A percentile compares a stretch with the other conserved stretches of the same genome.
These are phyloP conservation scores for Collybiopsis luxurians DNA, from an alignment of 768 basidiomycete genomes.

Conservation along the genomic window DNA sequence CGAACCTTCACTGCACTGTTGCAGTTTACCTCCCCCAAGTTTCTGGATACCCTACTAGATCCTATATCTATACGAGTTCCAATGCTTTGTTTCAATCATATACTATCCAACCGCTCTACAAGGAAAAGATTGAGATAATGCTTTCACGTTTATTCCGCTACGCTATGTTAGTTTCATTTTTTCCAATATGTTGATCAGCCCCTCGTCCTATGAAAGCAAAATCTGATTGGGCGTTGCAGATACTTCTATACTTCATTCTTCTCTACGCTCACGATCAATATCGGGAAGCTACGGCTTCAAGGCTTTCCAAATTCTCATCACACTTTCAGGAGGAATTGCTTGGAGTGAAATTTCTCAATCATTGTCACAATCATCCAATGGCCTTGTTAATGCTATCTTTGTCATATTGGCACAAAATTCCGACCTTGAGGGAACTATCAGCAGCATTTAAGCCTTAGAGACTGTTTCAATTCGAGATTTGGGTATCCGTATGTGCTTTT, in stretches of 20 bases:
- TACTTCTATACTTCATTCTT: neutral
- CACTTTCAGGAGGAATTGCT: neutral
- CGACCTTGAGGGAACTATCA: conserved; percentile 42
- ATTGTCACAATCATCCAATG: neutral
- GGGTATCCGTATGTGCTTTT: conserved; percentile 64
- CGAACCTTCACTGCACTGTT: too few species aligned
- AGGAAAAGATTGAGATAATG: too few species aligned
- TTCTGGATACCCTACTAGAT: too few species aligned
- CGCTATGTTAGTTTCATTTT: too few species aligned
- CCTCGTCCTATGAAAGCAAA: too few species aligned
- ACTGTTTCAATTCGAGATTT: conserved; percentile 54
- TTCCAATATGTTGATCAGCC: too few species aligned
- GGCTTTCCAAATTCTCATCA: neutral
- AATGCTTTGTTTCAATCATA: too few species aligned
- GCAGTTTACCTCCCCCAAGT: too few species aligned
- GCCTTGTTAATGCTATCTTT: conserved; percentile 54
- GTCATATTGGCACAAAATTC: conserved; percentile 51
- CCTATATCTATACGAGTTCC: too few species aligned
- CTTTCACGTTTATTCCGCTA: too few species aligned
- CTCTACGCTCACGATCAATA: neutral
- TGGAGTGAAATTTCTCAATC: neutral
- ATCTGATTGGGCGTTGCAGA: too few species aligned
- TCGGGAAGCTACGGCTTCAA: neutral
- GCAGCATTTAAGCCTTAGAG: conserved; percentile 55
- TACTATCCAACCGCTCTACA: too few species aligned